Conservation (phyloP, 139 green algal genomes). For the Tetradesmus obliquus region DNA sequence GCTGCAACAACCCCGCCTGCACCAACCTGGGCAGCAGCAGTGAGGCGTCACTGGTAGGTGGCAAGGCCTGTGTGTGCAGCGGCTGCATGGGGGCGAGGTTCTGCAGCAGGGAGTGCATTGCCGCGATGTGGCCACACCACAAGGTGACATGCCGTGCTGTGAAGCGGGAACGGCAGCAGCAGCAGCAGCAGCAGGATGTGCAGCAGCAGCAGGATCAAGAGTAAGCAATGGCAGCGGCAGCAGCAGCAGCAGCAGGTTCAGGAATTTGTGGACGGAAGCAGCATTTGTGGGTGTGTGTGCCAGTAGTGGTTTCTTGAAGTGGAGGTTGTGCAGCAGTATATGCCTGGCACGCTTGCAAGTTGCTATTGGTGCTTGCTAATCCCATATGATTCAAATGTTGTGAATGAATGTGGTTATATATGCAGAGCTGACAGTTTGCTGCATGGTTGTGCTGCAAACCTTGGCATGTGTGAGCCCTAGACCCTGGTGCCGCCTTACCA, state of each 20-base stretch:
- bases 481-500: too few species aligned
- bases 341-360: too few species aligned
- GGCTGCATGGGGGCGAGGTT: background rate
- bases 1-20: background rate
- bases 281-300: too few species aligned
- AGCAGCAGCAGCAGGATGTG: background rate
- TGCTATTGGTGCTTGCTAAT: too few species aligned
- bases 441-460: too few species aligned
- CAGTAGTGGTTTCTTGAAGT: too few species aligned
- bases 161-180: background rate
- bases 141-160: background rate
- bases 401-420: too few species aligned
- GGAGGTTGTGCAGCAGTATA: too few species aligned
- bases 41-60: background rate
- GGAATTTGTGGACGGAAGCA: too few species aligned
- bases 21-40: background rate
- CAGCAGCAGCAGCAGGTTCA: background rate
- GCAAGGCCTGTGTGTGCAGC: background rate
- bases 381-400: too few species aligned
- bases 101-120: background rate
- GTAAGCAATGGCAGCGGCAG: background rate
- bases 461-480: background rate
- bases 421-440: too few species aligned
- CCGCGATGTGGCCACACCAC: background rate
- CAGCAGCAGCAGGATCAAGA: background rate